Percentiles rank a stretch among this genome's conserved stretches.
phyloP scores from a whole-genome alignment of 257 asterid species.

The Parsonsia alboflavescens region DNA sequence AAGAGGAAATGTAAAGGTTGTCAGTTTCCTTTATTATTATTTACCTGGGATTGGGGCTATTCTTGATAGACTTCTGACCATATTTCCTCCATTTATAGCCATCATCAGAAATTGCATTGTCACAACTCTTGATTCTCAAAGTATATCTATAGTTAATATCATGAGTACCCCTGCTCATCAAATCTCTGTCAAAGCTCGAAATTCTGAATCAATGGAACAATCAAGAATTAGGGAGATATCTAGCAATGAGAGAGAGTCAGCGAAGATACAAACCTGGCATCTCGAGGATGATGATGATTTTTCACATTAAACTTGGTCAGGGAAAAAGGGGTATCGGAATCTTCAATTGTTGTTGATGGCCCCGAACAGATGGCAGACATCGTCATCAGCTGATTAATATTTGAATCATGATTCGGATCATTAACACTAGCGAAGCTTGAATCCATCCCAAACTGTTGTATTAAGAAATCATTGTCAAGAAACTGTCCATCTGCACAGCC shows the following conservation, averaged over 20 bases:
- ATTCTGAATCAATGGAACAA: constrained; percentile 25
- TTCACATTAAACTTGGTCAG: constrained; percentile 19
- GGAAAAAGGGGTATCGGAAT: constrained; percentile 28
- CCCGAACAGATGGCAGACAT: constrained; percentile 19
- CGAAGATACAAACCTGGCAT: constrained; percentile 36
- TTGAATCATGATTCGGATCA: constrained; percentile 16
- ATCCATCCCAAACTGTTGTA: constrained; percentile 24
- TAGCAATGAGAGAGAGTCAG: neutral
- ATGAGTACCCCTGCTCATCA: constrained; percentile 25
- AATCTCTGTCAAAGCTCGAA: constrained; percentile 36
- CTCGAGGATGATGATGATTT: constrained; percentile 23
- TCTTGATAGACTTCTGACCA: constrained; percentile 92
- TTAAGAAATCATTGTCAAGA: constrained; percentile 33
- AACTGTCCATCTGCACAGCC: constrained; percentile 49
- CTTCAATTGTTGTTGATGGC: constrained; percentile 28
- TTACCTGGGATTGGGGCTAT: constrained; percentile 91
- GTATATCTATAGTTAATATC: constrained; percentile 42
- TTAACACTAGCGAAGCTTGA: constrained; percentile 5
- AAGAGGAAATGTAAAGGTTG: neutral
- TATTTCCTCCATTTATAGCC: constrained; percentile 97
- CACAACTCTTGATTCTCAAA: constrained; percentile 67
- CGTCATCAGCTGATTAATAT: neutral
- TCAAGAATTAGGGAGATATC: neutral
- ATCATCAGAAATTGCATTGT: constrained; percentile 71
- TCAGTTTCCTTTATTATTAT: neutral